phyloP scores from a whole-genome alignment of 768 basidiomycete species.

The Podaxis sp. region DNA sequence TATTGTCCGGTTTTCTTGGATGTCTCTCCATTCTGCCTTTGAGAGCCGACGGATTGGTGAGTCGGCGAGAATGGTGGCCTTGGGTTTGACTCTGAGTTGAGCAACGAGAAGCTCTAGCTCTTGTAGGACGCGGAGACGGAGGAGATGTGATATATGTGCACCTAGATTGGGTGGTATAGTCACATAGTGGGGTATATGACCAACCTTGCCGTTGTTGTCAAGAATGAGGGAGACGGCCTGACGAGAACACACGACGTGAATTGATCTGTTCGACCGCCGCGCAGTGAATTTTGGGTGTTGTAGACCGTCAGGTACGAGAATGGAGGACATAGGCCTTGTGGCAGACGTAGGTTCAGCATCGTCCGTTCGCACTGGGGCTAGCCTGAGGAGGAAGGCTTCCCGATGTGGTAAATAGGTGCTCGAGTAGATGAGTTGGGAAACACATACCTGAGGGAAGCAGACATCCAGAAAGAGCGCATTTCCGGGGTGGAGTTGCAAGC shows the following conservation, averaged over 20 bases:
- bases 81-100: constrained; percentile 29
- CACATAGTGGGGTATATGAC: constrained; percentile 28
- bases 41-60: constrained; percentile 62
- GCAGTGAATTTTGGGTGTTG: constrained; percentile 61
- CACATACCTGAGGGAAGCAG: constrained; percentile 17
- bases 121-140: constrained; percentile 74
- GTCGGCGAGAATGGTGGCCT: constrained; percentile 21
- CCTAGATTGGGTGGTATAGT: constrained; percentile 41
- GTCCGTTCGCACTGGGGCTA: constrained; percentile 58
- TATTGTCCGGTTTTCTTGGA: constrained; percentile 45
- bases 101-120: constrained; percentile 64
- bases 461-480: constrained; percentile 16
- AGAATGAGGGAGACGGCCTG: constrained; percentile 38
- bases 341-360: not conserved
- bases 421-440: not conserved
- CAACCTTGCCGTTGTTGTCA: constrained; percentile 30
- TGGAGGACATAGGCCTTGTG: not conserved
- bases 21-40: constrained; percentile 50
- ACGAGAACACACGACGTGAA: constrained; percentile 64
- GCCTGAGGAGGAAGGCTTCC: constrained; percentile 12
- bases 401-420: not conserved
- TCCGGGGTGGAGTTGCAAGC: constrained; percentile 16
- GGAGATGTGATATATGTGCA: constrained; percentile 59
- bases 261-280: constrained; percentile 41
- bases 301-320: constrained; percentile 53